These are phyloP conservation scores for Vinca minor DNA, from an alignment of 257 asterid species.

Conservation along the genomic window DNA sequence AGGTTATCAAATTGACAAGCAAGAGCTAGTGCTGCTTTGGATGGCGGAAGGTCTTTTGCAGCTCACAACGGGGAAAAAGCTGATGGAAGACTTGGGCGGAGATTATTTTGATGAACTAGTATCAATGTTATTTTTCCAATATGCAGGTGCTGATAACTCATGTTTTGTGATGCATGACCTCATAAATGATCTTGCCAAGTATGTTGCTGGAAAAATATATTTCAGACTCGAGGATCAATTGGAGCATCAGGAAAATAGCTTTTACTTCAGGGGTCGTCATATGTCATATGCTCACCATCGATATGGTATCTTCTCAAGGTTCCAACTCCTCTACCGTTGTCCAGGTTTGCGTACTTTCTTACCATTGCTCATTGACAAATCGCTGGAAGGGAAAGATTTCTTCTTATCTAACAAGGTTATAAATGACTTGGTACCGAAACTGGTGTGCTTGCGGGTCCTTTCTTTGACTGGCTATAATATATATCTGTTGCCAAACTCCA, in stretches of 20 bases:
- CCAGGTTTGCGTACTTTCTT: neutral
- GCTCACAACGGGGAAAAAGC: neutral
- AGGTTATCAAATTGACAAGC: slow-evolving; percentile 11
- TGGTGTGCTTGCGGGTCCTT: slow-evolving; percentile 8
- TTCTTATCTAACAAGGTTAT: slow-evolving; percentile 2
- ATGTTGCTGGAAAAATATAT: slow-evolving; percentile 11
- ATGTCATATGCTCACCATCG: neutral
- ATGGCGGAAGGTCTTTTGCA: slow-evolving; percentile 19
- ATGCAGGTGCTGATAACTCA: slow-evolving; percentile 2
- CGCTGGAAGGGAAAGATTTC: neutral
- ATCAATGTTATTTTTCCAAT: slow-evolving; percentile 16
- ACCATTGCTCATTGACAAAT: neutral
- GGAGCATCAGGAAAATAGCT: neutral
- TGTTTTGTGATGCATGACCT: slow-evolving; percentile 24
- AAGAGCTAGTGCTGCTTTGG: slow-evolving; percentile 17
- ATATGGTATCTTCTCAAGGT: neutral
- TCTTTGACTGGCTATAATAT: slow-evolving; percentile 13
- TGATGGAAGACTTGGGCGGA: slow-evolving; percentile 15
- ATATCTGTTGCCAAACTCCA: slow-evolving; percentile 12
- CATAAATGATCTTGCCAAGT: slow-evolving; percentile 15
- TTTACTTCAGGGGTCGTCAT: neutral
- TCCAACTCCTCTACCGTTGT: neutral
- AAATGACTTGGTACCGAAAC: slow-evolving; percentile 8
- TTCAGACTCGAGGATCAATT: neutral
- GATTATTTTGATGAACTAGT: slow-evolving; percentile 17